A percentile compares a stretch with the other conserved stretches of the same genome.
Evolutionary conservation across 768 basidiomycete species (phyloP).

Genomic region (Hypholoma fasciculare): DNA sequence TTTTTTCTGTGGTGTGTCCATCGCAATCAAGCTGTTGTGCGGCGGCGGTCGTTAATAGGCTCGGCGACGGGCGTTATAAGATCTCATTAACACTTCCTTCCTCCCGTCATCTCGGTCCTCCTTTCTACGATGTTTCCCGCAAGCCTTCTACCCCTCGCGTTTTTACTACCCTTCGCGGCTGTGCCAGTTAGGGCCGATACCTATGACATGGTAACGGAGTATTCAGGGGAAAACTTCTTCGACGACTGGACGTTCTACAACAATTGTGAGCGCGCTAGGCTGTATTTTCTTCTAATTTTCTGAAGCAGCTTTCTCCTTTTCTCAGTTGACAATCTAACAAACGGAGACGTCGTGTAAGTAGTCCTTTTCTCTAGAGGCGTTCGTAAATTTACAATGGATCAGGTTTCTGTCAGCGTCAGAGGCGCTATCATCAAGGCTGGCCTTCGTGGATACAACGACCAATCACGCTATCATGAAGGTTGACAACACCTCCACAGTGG

Average conservation of each 20-base stretch:
- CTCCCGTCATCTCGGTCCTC: not conserved
- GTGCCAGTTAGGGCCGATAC: conserved; percentile 17
- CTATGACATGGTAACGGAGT: conserved; percentile 57
- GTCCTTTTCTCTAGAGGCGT: not conserved
- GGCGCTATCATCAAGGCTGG: conserved; percentile 49
- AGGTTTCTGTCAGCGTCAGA: conserved; percentile 51
- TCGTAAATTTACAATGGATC: not conserved
- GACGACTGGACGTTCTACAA: conserved; percentile 68
- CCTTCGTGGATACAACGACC: conserved; percentile 60
- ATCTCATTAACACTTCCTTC: not conserved
- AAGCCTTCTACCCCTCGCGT: conserved; percentile 25
- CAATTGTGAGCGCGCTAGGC: conserved; percentile 38
- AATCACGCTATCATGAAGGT: conserved; percentile 78
- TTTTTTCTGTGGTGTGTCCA: too few species aligned
- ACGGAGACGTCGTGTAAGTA: conserved; percentile 56
- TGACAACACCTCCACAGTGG: conserved; percentile 63
- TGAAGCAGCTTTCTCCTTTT: not conserved
- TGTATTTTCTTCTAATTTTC: too few species aligned
- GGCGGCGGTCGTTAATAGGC: too few species aligned
- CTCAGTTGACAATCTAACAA: conserved; percentile 69
- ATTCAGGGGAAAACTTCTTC: conserved; percentile 64
- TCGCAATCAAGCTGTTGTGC: too few species aligned
- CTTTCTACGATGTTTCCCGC: conserved; percentile 26
- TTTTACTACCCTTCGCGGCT: conserved; percentile 4
- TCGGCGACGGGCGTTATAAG: too few species aligned